Conservation (phyloP, 495 filamentous ascomycete species). For the Halenospora varia region DNA sequence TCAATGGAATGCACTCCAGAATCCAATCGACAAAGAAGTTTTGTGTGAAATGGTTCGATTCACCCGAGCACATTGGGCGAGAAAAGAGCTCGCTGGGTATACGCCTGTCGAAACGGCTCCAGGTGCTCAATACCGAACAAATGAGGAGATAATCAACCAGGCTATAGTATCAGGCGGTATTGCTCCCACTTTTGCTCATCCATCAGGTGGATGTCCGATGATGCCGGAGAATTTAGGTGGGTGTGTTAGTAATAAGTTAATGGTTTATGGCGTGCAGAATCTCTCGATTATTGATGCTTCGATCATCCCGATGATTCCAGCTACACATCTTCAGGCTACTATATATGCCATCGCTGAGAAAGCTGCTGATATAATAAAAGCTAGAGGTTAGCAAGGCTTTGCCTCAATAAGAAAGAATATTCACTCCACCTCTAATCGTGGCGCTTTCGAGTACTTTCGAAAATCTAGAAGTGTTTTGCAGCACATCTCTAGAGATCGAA, state of each 20-base stretch:
- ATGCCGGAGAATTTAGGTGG: slow-evolving; percentile 1
- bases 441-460: too few species aligned
- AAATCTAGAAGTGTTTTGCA: too few species aligned
- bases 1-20: slow-evolving; percentile 14
- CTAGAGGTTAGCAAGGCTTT: too few species aligned
- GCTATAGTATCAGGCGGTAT: neutral
- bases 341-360: neutral
- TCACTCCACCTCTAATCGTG: too few species aligned
- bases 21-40: slow-evolving; percentile 22
- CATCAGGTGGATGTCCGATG: neutral
- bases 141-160: neutral
- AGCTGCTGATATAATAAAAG: neutral
- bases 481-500: too few species aligned
- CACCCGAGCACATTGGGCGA: neutral
- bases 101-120: neutral
- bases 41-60: slow-evolving; percentile 10
- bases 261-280: neutral
- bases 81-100: neutral
- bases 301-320: neutral
- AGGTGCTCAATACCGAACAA: neutral
- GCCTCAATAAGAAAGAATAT: too few species aligned
- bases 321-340: neutral
- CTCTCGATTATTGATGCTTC: neutral
- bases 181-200: neutral
- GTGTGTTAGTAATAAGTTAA: neutral